A percentile compares a stretch with the other conserved stretches of the same genome.
phyloP scores from a whole-genome alignment of 2,329 filamentous ascomycete genomes.

The Ampelomyces quisqualis region DNA sequence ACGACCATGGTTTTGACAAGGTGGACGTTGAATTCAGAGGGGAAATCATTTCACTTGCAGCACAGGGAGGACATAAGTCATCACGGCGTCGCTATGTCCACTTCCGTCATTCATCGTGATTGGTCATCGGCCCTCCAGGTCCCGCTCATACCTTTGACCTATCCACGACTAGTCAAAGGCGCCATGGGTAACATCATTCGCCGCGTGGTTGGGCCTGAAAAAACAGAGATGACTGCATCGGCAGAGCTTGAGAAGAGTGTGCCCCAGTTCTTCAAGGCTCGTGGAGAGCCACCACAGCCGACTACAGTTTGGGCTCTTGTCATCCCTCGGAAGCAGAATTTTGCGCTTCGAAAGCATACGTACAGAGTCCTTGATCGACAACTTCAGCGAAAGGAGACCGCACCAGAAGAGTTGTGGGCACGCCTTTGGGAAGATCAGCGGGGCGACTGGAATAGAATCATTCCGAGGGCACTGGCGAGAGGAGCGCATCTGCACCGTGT shows the following conservation, averaged over 20 bases:
- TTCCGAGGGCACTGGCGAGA: slow-evolving; percentile 19
- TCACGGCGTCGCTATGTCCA: slow-evolving; percentile 15
- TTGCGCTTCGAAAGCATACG: slow-evolving; percentile 2
- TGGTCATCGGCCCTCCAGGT: slow-evolving; percentile 35
- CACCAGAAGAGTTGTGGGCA: slow-evolving; percentile 12
- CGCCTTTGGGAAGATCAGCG: slow-evolving; percentile 25
- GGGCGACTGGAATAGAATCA: slow-evolving; percentile 21
- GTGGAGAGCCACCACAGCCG: slow-evolving; percentile 46
- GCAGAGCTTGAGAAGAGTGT: slow-evolving; percentile 69
- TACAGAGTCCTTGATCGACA: slow-evolving; percentile 7
- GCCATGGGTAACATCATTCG: slow-evolving; percentile 79
- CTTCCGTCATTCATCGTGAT: not conserved
- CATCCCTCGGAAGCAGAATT: slow-evolving; percentile 46
- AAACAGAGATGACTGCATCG: slow-evolving; percentile 61
- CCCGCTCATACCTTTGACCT: slow-evolving; percentile 64
- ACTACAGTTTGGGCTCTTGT: slow-evolving; percentile 74
- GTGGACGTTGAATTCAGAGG: slow-evolving; percentile 19
- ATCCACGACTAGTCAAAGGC: slow-evolving; percentile 61
- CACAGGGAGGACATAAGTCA: slow-evolving; percentile 18
- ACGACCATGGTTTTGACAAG: slow-evolving; percentile 29
- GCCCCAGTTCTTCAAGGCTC: slow-evolving; percentile 56
- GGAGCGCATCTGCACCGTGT: slow-evolving; percentile 50
- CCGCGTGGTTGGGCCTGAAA: slow-evolving; percentile 54
- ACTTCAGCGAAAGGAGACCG: slow-evolving; percentile 1
- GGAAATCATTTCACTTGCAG: slow-evolving; percentile 6